Conservation (phyloP, 768 basidiomycete genomes). For the Lactarius vividus region DNA sequence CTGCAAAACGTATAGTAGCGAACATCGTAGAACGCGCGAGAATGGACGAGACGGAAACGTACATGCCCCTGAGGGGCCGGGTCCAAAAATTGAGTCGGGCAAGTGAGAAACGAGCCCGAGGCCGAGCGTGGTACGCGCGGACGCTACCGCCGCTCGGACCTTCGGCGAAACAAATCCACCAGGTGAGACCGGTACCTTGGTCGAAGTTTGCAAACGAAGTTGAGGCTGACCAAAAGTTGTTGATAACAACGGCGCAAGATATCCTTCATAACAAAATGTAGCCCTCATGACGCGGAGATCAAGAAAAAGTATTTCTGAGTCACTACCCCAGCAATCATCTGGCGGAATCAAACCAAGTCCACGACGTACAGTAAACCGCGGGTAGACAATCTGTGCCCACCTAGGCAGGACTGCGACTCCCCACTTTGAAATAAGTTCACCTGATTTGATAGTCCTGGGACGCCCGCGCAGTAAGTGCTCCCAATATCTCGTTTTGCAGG, state of each 20-base stretch:
- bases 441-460: conserved; percentile 81
- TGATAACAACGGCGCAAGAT: conserved; percentile 91
- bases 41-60: no score
- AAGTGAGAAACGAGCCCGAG: no score
- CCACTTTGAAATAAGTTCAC: conserved; percentile 36
- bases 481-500: conserved; percentile 97
- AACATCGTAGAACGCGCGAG: no score
- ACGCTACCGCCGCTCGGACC: no score
- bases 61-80: no score
- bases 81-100: no score
- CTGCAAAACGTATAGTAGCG: no score
- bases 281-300: not conserved
- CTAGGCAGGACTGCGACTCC: not conserved
- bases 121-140: no score
- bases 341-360: conserved; percentile 91
- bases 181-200: conserved; percentile 58
- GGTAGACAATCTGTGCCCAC: not conserved
- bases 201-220: conserved; percentile 92
- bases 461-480: conserved; percentile 75
- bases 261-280: conserved; percentile 46
- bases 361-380: conserved; percentile 90
- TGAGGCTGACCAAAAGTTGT: conserved; percentile 84
- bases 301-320: not conserved
- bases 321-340: conserved; percentile 59
- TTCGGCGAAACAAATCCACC: no score